Base-by-base conservation (phyloP, 371 early-diverging fungal genomes). In the Saksenaea oblongispora region DNA sequence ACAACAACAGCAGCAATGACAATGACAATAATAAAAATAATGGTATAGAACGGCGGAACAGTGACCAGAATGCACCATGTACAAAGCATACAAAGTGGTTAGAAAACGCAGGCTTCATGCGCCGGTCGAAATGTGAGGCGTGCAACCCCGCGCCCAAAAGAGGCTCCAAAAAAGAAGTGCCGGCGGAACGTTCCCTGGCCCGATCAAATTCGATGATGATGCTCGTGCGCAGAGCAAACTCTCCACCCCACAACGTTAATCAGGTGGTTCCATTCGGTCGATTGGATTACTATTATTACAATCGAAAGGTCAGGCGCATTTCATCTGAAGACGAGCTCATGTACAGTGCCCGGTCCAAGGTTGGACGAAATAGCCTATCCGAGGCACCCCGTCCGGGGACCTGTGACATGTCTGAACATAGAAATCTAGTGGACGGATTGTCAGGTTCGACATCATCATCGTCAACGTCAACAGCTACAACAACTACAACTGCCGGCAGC, bases 81-180 rank as follows among this genome's bases (percentile, higher is more conserved):
- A 63, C 62, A 17, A 60, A 63, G 18, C 70, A 69, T 17, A 62
- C 70, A 15, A 55, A 56, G 7, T 65, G 62, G 70, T 37, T 67
- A 15, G 67, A 58, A 13, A 53, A 44, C 5, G 66, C 56, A 51
- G 66, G 66, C 10, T 61, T 68, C 34, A 62, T 62, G 61, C 64
- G 69, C 13, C 63, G 59, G 41, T 63, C 64, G 11, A 63, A 68
- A 58, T 68, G 69, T 47, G 42, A 59, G 28, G 69, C 69, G n/a
- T 68, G 69, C 57, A 63, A 68, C 54, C 69, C 69, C 22, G 51
- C 51, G 9, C 51, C 22, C 4, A 47, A 47, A 22, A 47, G 22
- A 22, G 22, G 31, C 2, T 31, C 31, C 31, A 47, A 22, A 47
- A 47, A 9, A 51, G 39, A 37, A 17, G 24, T 3, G 15, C 27